phyloP scores from a whole-genome alignment of 2,329 filamentous ascomycete species.

The Rutstroemia sp. region DNA sequence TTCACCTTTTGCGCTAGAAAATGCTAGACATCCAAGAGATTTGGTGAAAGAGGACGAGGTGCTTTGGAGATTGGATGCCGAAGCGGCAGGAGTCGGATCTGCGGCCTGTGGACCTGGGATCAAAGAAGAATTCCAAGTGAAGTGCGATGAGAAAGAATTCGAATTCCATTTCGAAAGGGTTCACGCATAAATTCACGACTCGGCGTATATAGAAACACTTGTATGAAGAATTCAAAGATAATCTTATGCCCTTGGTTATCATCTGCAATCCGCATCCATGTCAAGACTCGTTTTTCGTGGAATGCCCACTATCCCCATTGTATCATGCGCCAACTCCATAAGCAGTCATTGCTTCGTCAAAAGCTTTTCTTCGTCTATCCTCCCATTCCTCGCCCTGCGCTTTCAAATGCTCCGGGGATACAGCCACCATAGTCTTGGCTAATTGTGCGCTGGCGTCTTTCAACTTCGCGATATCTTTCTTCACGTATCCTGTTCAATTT shows the following conservation, averaged over 20 bases:
- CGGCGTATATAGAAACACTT: not conserved
- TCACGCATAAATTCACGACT: not conserved
- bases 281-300: no score
- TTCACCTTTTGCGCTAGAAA: conserved; percentile 45
- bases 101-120: conserved; percentile 36
- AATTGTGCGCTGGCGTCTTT: not conserved
- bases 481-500: not conserved
- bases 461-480: not conserved
- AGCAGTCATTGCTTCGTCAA: not conserved
- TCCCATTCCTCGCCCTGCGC: not conserved
- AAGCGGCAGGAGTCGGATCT: conserved; percentile 41
- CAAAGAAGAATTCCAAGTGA: conserved; percentile 8
- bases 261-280: not conserved
- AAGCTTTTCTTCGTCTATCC: not conserved
- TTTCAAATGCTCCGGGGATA: not conserved
- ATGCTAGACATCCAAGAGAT: conserved; percentile 56
- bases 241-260: not conserved
- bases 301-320: not conserved
- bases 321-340: not conserved
- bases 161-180: conserved; percentile 5
- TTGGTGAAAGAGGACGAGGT: conserved; percentile 41
- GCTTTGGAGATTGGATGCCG: conserved; percentile 33
- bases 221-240: not conserved
- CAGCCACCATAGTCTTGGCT: not conserved
- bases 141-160: conserved; percentile 8